phyloP scores from a whole-genome alignment of 352 stramenopile genomes.

The Phytophthora fragariae region DNA sequence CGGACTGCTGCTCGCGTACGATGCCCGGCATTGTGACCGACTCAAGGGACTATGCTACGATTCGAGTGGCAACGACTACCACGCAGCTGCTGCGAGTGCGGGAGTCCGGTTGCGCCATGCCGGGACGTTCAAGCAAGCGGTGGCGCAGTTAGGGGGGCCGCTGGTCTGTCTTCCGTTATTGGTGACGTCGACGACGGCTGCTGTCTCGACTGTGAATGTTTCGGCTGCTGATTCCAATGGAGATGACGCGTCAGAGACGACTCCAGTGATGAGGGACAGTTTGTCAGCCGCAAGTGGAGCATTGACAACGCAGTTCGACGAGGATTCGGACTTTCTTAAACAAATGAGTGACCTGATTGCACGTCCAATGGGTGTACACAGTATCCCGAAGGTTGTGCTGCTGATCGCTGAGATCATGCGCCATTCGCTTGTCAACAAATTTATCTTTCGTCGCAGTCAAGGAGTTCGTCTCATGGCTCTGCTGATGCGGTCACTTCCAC shows the following conservation, averaged over 20 bases:
- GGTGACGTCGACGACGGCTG: slow-evolving; percentile 53
- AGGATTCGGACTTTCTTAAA: slow-evolving; percentile 76
- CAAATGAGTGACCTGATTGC: slow-evolving; percentile 82
- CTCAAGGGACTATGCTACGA: slow-evolving; percentile 72
- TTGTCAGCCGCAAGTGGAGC: slow-evolving; percentile 19
- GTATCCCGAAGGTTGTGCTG: slow-evolving; percentile 78
- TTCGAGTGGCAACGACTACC: slow-evolving; percentile 74
- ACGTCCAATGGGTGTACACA: slow-evolving; percentile 70
- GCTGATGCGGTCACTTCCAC: slow-evolving; percentile 71
- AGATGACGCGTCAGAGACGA: slow-evolving; percentile 11
- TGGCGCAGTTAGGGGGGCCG: slow-evolving; percentile 71
- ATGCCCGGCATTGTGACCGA: slow-evolving; percentile 70
- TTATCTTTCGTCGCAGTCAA: slow-evolving; percentile 84
- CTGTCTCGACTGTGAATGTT: slow-evolving; percentile 40
- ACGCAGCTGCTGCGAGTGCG: slow-evolving; percentile 62
- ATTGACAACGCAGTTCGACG: slow-evolving; percentile 73
- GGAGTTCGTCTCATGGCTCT: slow-evolving; percentile 76
- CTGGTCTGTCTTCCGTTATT: slow-evolving; percentile 73
- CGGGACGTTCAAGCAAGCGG: slow-evolving; percentile 76
- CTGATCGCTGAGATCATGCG: slow-evolving; percentile 88
- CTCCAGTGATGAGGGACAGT: slow-evolving; percentile 12
- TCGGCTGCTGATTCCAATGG: slow-evolving; percentile 17
- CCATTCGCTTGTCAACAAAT: slow-evolving; percentile 89
- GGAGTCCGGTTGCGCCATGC: slow-evolving; percentile 68
- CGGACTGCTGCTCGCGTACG: slow-evolving; percentile 69